These are phyloP conservation scores for Acrodontium crateriforme DNA, from an alignment of 2,329 filamentous ascomycete species.

Conservation along the genomic window DNA sequence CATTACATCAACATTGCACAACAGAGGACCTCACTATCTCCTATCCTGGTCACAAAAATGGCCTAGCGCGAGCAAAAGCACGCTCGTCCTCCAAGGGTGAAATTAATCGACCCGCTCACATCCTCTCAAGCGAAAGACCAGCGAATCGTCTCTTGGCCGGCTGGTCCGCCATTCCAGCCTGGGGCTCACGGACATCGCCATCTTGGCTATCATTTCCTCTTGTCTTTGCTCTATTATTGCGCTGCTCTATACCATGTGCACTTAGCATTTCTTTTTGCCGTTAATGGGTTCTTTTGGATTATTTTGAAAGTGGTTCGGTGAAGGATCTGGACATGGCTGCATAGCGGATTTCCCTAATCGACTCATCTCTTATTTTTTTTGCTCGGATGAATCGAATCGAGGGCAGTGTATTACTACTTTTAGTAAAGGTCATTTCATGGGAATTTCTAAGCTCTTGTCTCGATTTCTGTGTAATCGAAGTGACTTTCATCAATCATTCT, in stretches of 20 bases:
- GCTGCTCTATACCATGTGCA: conserved; percentile 14
- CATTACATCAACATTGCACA: not conserved
- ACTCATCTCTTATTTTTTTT: no score
- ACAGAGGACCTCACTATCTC: not conserved
- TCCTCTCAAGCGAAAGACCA: not conserved
- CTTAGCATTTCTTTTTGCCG: conserved; percentile 1
- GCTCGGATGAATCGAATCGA: no score
- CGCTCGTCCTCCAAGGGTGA: no score
- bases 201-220: not conserved
- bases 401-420: no score
- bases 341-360: no score
- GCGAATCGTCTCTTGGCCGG: conserved; percentile 1
- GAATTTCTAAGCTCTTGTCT: no score
- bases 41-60: not conserved
- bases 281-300: not conserved
- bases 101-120: not conserved
- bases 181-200: not conserved
- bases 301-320: no score
- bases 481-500: no score
- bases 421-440: no score
- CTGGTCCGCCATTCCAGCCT: conserved; percentile 3
- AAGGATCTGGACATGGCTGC: no score
- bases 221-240: conserved; percentile 4
- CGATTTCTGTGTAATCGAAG: no score
- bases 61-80: no score